Base-by-base conservation (phyloP, 2,329 filamentous ascomycete genomes). In the Stemphylium lycopersici region DNA sequence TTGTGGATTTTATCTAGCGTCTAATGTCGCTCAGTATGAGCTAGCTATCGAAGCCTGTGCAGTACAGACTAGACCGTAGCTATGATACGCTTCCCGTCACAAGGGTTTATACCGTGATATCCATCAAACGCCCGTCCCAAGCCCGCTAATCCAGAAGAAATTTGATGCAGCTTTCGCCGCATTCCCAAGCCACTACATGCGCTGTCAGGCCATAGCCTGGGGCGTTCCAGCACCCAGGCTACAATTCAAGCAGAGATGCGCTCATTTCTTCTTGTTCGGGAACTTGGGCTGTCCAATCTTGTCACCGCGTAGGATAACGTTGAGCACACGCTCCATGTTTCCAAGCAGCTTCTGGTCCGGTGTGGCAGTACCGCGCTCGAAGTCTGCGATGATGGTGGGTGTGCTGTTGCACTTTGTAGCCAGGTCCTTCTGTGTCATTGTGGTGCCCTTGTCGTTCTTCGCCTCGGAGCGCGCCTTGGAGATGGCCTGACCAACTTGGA, bases 321-420 rank as follows among this genome's bases (percentile, higher is more conserved):
- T 93, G 75, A 97, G 86, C 59, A 90, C 87, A 49, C 88, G 84
- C 84, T 96, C 91, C 84, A 96, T 91, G 64, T 83, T 80, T 56
- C 78, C 77, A 52, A 96, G 81, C 49, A 96, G 80, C 82, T 93
- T 92, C 79, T 96, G 92, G 79, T 96, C 92, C 52, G 90, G 93
- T 40, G 84, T 70, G 52, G 87, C 92, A 67, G 81, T 84, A 66
- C 90, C 92, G 64, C 88, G 84, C 87, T 98, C 93, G 71, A 96
- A 92, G 68, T 92, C 88, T 71, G 89, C 90, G 61, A 98, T 84
- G 65, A 95, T 81, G 62, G 86, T 84, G 47, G 88, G 86, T 37
- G 90, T 93, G 58, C 89, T 92, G 83, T 96, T 96, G 83, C 90
- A 93, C 80, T 91, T 91, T 63, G 89, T 91, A 58, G 93, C 93